phyloP scores from a whole-genome alignment of 345 rosid genomes.

The Aquilaria malaccensis region DNA sequence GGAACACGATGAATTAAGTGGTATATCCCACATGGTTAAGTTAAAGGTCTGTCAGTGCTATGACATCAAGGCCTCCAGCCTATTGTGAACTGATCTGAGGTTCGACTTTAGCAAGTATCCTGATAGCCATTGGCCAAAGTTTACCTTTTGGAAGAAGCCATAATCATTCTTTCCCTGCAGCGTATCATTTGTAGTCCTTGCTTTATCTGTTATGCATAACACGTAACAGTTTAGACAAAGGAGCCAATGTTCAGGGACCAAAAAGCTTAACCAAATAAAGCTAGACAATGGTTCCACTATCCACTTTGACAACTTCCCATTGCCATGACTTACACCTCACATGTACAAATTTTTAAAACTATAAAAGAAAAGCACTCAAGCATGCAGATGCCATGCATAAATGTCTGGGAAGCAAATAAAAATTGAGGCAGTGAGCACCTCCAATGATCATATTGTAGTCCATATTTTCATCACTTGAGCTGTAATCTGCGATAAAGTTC shows the following conservation, averaged over 20 bases:
- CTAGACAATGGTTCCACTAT: neutral
- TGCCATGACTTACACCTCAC: neutral
- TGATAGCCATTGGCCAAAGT: neutral
- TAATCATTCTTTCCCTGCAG: constrained; percentile 45
- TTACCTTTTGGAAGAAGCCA: constrained; percentile 72
- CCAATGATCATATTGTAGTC: constrained; percentile 62
- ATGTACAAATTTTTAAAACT: neutral
- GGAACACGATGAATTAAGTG: too few relatives aligned
- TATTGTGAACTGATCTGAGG: too few relatives aligned
- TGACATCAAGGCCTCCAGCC: too few relatives aligned
- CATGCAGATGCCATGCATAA: neutral
- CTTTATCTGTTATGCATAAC: constrained; percentile 45
- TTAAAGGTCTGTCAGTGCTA: too few relatives aligned
- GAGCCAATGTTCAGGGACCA: constrained; percentile 6
- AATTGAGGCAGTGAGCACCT: constrained; percentile 39
- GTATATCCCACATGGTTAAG: too few relatives aligned
- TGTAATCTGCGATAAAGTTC: constrained; percentile 67
- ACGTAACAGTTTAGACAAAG: neutral
- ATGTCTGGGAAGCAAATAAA: neutral
- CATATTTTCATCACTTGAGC: constrained; percentile 92
- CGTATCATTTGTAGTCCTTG: constrained; percentile 35
- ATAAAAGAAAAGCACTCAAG: neutral
- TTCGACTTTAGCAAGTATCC: too few relatives aligned
- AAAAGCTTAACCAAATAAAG: neutral
- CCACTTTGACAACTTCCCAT: neutral